phyloP scores from a whole-genome alignment of 495 filamentous ascomycete genomes.

The Glutinoglossum americanum region DNA sequence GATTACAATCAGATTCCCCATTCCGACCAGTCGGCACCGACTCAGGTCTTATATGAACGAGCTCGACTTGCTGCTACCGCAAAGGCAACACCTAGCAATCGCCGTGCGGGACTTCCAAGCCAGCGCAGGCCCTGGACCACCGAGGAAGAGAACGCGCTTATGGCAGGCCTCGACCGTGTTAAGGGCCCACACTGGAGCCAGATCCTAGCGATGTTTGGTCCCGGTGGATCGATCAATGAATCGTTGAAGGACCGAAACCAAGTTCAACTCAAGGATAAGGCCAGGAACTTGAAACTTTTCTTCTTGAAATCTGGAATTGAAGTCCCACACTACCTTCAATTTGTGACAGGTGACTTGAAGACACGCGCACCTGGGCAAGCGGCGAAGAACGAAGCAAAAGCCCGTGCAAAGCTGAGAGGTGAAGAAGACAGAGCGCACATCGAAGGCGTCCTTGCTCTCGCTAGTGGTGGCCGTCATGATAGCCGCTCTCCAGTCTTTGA shows the following conservation, averaged over 20 bases:
- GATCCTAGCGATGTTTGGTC: constrained; percentile 74
- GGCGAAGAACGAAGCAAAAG: constrained; percentile 59
- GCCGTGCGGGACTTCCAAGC: constrained; percentile 57
- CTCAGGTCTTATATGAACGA: constrained; percentile 57
- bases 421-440: constrained; percentile 52
- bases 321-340: constrained; percentile 77
- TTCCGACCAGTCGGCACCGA: constrained; percentile 53
- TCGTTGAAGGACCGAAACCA: constrained; percentile 84
- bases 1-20: constrained; percentile 23
- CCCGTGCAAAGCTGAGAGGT: constrained; percentile 38
- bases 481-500: not conserved
- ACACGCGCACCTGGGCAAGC: constrained; percentile 72
- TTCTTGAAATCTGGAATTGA: constrained; percentile 87
- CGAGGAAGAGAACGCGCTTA: constrained; percentile 79
- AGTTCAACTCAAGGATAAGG: constrained; percentile 91
- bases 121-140: constrained; percentile 75
- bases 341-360: constrained; percentile 83
- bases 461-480: constrained; percentile 13
- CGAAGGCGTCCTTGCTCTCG: constrained; percentile 46
- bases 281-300: constrained; percentile 82
- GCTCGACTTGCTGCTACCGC: constrained; percentile 64
- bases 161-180: constrained; percentile 78
- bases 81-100: constrained; percentile 51
- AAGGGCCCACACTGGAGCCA: constrained; percentile 93
- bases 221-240: constrained; percentile 61